A percentile compares a stretch with the other conserved stretches of the same genome.
phyloP scores from a whole-genome alignment of 345 rosid species.

The Citrus cavaleriei region DNA sequence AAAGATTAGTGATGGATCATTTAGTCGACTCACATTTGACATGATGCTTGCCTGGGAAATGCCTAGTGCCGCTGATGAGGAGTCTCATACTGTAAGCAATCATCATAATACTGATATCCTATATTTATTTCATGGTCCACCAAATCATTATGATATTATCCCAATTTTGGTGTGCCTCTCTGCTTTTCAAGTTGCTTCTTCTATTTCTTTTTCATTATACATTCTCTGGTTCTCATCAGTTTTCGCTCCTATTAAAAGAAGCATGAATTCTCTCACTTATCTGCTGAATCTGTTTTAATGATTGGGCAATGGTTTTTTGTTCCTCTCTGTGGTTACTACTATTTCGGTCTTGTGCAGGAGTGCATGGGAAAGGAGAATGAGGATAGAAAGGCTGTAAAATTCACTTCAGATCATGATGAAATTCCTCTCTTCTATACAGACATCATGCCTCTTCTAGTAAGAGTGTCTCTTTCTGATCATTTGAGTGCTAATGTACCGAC shows the following conservation, averaged over 20 bases:
- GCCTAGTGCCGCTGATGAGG: constrained; percentile 47
- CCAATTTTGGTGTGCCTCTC: background rate
- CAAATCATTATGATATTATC: background rate
- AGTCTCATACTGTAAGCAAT: constrained; percentile 26
- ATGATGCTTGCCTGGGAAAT: constrained; percentile 91
- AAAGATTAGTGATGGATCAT: constrained; percentile 61
- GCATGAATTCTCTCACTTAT: background rate
- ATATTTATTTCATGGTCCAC: background rate
- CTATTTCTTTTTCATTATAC: background rate
- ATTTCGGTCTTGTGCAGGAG: constrained; percentile 45
- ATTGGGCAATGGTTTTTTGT: background rate
- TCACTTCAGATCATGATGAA: constrained; percentile 57
- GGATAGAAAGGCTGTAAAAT: constrained; percentile 43
- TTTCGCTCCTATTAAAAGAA: background rate
- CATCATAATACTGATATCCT: background rate
- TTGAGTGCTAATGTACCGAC: background rate
- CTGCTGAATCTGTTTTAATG: background rate
- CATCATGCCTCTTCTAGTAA: constrained; percentile 89
- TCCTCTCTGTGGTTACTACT: background rate
- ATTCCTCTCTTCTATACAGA: constrained; percentile 80
- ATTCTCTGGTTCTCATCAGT: background rate
- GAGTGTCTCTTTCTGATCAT: constrained; percentile 11
- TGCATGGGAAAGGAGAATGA: constrained; percentile 54
- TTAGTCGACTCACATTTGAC: constrained; percentile 66
- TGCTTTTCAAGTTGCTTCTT: background rate